phyloP scores from a whole-genome alignment of 1,284 basidiomycete species.

The Apiotrichum laibachii region DNA sequence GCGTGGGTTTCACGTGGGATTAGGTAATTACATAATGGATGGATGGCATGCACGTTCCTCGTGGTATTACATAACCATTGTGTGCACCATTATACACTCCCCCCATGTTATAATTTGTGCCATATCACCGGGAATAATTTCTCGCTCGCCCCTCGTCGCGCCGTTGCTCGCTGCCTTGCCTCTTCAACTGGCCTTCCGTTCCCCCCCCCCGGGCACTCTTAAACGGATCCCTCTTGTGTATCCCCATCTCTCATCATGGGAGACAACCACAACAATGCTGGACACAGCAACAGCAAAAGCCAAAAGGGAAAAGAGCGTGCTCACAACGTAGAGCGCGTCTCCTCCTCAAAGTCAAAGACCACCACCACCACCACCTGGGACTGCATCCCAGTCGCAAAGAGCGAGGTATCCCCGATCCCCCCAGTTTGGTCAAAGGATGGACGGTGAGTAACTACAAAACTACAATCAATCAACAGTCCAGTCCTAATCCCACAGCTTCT shows the following conservation, averaged over 20 bases:
- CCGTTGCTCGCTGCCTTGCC: background rate
- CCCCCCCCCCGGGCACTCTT: background rate
- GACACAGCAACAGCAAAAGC: conserved; percentile 1
- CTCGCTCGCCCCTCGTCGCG: background rate
- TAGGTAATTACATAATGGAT: too few relatives aligned
- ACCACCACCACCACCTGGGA: conserved; percentile 32
- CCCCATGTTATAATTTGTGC: background rate
- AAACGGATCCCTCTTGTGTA: conserved; percentile 3
- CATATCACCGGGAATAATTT: background rate
- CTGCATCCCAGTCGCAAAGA: conserved; percentile 60
- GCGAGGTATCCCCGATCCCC: conserved; percentile 63
- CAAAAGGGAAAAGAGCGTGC: conserved; percentile 35
- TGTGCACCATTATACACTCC: background rate
- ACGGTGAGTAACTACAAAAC: conserved; percentile 59
- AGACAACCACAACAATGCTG: conserved; percentile 12
- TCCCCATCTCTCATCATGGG: conserved; percentile 21
- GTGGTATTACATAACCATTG: background rate
- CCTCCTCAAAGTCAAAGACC: conserved; percentile 2
- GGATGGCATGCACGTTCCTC: too few relatives aligned
- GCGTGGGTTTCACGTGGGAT: background rate
- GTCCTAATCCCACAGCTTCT: conserved; percentile 62
- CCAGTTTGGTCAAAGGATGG: conserved; percentile 82
- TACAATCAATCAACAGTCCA: too few relatives aligned
- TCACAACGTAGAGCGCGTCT: conserved; percentile 10
- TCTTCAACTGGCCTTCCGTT: conserved; percentile 1